Conservation (phyloP, 2,329 filamentous ascomycete species). For the Epichloe bromicola region DNA sequence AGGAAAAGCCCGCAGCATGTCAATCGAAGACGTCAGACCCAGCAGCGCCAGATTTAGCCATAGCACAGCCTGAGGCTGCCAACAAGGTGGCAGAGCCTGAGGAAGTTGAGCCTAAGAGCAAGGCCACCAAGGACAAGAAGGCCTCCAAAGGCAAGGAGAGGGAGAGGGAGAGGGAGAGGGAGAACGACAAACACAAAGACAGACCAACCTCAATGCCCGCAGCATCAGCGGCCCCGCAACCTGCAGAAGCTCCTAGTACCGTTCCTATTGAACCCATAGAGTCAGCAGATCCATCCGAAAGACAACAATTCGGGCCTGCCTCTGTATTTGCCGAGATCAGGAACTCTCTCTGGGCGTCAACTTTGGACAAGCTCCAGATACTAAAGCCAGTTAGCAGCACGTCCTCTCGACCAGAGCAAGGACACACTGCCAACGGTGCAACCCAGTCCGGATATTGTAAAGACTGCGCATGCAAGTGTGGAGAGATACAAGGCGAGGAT, state of each 20-base stretch:
- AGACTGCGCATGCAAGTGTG: conserved; percentile 25
- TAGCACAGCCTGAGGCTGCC: not conserved
- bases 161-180: conserved; percentile 5
- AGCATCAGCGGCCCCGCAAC: not conserved
- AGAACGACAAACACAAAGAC: conserved; percentile 6
- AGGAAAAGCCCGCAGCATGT: conserved; percentile 37
- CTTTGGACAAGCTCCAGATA: conserved; percentile 23
- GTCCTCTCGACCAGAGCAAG: conserved; percentile 17
- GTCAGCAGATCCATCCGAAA: conserved; percentile 14
- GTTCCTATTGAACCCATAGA: conserved; percentile 9
- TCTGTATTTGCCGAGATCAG: conserved; percentile 25
- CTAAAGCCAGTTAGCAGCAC: conserved; percentile 22
- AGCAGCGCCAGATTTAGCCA: not conserved
- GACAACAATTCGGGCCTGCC: conserved; percentile 18
- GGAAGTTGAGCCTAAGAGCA: conserved; percentile 14
- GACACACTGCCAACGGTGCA: conserved; percentile 8
- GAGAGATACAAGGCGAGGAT: conserved; percentile 34
- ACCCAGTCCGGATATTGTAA: conserved; percentile 21
- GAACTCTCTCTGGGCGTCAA: conserved; percentile 19
- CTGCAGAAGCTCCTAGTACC: conserved; percentile 9
- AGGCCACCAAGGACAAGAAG: conserved; percentile 19
- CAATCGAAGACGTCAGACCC: conserved; percentile 4
- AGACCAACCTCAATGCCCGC: conserved; percentile 2
- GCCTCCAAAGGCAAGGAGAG: conserved; percentile 16
- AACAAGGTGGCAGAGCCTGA: conserved; percentile 3